phyloP scores from a whole-genome alignment of 495 filamentous ascomycete genomes.

The Hypoxylon fragiforme region DNA sequence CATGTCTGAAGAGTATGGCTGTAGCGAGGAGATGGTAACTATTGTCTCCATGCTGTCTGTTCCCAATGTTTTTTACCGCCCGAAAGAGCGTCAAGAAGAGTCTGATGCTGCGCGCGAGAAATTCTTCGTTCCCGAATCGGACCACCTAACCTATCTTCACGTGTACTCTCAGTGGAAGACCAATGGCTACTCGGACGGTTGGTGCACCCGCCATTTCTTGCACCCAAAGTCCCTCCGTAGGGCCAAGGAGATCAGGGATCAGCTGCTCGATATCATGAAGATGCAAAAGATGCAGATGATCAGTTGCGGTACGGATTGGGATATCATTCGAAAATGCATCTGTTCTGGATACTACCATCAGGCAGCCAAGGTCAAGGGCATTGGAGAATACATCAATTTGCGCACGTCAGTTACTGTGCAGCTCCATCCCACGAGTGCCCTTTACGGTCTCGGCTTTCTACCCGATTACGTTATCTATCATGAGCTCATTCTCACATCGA shows the following conservation, averaged over 20 bases:
- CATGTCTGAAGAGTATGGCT: conserved; percentile 80
- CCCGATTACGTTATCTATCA: conserved; percentile 99
- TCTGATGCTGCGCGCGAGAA: conserved; percentile 96
- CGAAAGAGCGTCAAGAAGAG: conserved; percentile 96
- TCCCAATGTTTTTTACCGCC: conserved; percentile 94
- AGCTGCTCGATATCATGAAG: conserved; percentile 93
- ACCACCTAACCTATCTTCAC: conserved; percentile 93
- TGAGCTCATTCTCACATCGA: conserved; percentile 93
- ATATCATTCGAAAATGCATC: conserved; percentile 92
- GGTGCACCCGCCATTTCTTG: conserved; percentile 91
- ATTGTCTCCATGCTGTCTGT: conserved; percentile 99
- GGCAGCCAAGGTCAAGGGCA: conserved; percentile 94
- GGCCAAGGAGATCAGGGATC: conserved; percentile 90
- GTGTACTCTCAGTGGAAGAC: conserved; percentile 95
- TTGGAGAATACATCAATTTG: conserved; percentile 96
- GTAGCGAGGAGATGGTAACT: conserved; percentile 96
- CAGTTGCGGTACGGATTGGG: conserved; percentile 96
- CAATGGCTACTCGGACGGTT: conserved; percentile 86
- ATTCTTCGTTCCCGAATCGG: conserved; percentile 97
- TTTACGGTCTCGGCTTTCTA: conserved; percentile 90
- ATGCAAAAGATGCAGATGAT: conserved; percentile 85
- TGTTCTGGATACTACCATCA: conserved; percentile 98
- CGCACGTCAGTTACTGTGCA: conserved; percentile 92
- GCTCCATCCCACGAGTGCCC: conserved; percentile 87
- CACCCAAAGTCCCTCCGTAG: conserved; percentile 88